Conservation (phyloP, 1,284 basidiomycete genomes). For the Coniophora puteana region DNA sequence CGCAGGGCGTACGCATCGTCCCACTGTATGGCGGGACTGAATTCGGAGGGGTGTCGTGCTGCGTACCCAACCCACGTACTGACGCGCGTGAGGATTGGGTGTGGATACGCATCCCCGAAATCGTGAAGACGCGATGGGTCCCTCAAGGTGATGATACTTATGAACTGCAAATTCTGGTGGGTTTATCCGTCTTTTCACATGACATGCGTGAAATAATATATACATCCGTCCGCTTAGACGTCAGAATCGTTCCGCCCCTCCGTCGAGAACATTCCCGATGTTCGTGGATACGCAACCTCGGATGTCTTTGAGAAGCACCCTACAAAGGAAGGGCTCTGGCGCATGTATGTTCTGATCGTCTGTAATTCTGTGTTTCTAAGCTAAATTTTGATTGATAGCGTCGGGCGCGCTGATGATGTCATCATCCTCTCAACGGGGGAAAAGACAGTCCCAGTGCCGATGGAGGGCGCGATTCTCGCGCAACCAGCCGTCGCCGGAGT, state of each 20-base stretch:
- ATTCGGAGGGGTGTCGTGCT: conserved; percentile 3
- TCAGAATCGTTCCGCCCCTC: conserved; percentile 17
- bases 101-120: conserved; percentile 20
- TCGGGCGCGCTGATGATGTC: conserved; percentile 24
- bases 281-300: conserved; percentile 29
- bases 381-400: conserved; percentile 8
- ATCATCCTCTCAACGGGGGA: conserved; percentile 18
- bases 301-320: conserved; percentile 32
- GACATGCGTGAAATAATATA: too few relatives aligned
- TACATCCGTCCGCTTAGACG: conserved; percentile 12
- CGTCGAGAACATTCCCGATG: conserved; percentile 28
- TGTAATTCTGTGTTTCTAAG: neutral
- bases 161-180: conserved; percentile 23
- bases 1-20: conserved; percentile 16
- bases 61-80: conserved; percentile 2
- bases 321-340: conserved; percentile 25
- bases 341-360: conserved; percentile 28
- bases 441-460: conserved; percentile 19
- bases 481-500: conserved; percentile 11
- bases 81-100: conserved; percentile 18
- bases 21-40: conserved; percentile 21
- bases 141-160: conserved; percentile 16
- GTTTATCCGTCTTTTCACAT: conserved; percentile 5
- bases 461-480: conserved; percentile 16
- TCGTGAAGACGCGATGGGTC: conserved; percentile 18